Percentiles rank a stretch among this genome's conserved stretches.
These are phyloP conservation scores for Seiridium unicorne DNA, from an alignment of 2,329 filamentous ascomycete species.

Conservation along the genomic window DNA sequence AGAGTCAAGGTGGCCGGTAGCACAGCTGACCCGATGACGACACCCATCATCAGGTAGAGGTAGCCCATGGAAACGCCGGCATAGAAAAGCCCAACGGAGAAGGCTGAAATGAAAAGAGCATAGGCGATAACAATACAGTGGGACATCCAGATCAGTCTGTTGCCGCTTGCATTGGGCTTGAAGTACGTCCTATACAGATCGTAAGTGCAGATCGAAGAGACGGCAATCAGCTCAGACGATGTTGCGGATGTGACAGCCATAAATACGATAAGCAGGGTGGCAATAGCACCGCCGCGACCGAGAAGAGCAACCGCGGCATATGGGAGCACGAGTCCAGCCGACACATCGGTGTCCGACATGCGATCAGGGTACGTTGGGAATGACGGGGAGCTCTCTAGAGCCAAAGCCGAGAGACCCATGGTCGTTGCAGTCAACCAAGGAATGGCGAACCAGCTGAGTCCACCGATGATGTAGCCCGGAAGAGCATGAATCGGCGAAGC, in stretches of 20 bases:
- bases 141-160: constrained; percentile 75
- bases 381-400: constrained; percentile 69
- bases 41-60: constrained; percentile 86
- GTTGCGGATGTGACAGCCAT: constrained; percentile 87
- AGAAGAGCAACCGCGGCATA: constrained; percentile 82
- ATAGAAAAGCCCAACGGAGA: constrained; percentile 73
- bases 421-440: constrained; percentile 88
- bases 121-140: constrained; percentile 71
- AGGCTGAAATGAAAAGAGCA: constrained; percentile 72
- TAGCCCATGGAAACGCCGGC: constrained; percentile 84
- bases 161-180: constrained; percentile 73
- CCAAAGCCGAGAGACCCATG: constrained; percentile 79
- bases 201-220: constrained; percentile 85
- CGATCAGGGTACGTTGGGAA: constrained; percentile 74
- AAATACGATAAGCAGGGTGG: constrained; percentile 78
- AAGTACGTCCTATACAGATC: constrained; percentile 88
- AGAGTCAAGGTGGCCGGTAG: constrained; percentile 79
- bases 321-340: constrained; percentile 79
- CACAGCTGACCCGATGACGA: constrained; percentile 83
- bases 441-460: constrained; percentile 88
- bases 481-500: constrained; percentile 82
- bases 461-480: constrained; percentile 84
- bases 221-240: constrained; percentile 81
- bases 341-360: constrained; percentile 72
- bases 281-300: constrained; percentile 76